A percentile compares a stretch with the other conserved stretches of the same genome.
Evolutionary conservation across 441 rosid genomes (phyloP).

Genomic region (Daphne laureola): DNA sequence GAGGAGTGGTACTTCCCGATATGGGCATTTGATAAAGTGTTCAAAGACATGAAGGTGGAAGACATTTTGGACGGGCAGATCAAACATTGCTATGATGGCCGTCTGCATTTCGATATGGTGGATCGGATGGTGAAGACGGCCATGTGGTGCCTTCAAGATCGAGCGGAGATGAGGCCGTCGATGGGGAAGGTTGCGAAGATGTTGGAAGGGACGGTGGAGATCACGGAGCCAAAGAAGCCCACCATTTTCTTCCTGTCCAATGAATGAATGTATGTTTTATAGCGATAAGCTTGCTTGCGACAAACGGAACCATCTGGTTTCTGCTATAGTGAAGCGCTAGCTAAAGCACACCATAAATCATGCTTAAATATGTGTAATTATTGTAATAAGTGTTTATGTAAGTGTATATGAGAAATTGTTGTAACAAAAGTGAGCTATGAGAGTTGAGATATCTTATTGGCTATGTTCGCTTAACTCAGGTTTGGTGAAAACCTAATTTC

Average conservation of each 20-base stretch:
- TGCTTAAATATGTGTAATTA: too few relatives aligned
- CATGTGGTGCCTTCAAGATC: conserved; percentile 73
- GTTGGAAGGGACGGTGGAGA: conserved; percentile 69
- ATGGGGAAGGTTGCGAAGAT: conserved; percentile 79
- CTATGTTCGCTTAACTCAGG: too few relatives aligned
- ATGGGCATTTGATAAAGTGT: conserved; percentile 65
- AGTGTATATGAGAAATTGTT: too few relatives aligned
- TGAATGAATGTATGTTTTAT: conserved; percentile 3
- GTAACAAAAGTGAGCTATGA: too few relatives aligned
- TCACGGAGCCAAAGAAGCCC: conserved; percentile 59
- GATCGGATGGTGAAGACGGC: conserved; percentile 73
- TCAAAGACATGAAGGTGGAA: conserved; percentile 53
- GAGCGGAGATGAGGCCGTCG: conserved; percentile 52
- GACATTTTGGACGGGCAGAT: conserved; percentile 55
- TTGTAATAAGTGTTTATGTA: too few relatives aligned
- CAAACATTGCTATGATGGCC: conserved; percentile 42
- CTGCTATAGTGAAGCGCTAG: too few relatives aligned
- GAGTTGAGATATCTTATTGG: too few relatives aligned
- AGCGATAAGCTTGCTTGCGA: too few relatives aligned
- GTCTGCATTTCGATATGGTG: conserved; percentile 44
- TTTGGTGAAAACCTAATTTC: too few relatives aligned
- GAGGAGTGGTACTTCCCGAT: conserved; percentile 62
- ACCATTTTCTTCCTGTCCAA: conserved; percentile 59
- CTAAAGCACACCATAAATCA: too few relatives aligned
- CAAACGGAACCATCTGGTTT: too few relatives aligned